Conservation (phyloP, 805 yeast species). For the baker's yeast (Saccharomyces cerevisiae) region DNA sequence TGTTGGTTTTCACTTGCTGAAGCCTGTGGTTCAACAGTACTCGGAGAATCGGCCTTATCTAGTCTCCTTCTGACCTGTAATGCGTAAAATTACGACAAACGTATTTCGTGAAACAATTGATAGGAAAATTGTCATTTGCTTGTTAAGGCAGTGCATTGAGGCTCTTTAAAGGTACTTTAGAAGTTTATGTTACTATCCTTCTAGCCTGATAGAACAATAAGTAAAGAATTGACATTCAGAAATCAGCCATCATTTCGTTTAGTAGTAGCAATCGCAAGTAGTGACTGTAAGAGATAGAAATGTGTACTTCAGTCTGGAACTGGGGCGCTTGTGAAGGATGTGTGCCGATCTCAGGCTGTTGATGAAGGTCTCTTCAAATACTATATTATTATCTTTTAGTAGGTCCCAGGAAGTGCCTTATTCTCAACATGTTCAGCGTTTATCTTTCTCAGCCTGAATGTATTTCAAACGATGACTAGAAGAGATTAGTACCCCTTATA, state of each 20-base stretch:
- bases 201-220: neutral
- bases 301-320: neutral
- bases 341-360: no score
- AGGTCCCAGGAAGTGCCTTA: no score
- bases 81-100: neutral
- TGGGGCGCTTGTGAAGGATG: no score
- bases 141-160: neutral
- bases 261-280: neutral
- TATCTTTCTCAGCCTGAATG: no score
- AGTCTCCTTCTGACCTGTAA: neutral
- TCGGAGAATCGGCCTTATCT: neutral
- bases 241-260: neutral
- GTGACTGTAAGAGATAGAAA: neutral
- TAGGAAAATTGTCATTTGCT: neutral
- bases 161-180: neutral
- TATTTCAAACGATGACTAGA: no score
- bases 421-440: no score
- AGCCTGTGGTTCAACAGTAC: neutral
- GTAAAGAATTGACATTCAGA: neutral
- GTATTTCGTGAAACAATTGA: neutral
- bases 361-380: no score
- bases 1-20: neutral
- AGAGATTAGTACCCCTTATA: no score
- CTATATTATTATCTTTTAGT: no score
- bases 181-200: neutral